Percentiles rank a stretch among this genome's conserved stretches.
Evolutionary conservation across 768 basidiomycete genomes (phyloP).

Genomic region (Pholiota molesta): DNA sequence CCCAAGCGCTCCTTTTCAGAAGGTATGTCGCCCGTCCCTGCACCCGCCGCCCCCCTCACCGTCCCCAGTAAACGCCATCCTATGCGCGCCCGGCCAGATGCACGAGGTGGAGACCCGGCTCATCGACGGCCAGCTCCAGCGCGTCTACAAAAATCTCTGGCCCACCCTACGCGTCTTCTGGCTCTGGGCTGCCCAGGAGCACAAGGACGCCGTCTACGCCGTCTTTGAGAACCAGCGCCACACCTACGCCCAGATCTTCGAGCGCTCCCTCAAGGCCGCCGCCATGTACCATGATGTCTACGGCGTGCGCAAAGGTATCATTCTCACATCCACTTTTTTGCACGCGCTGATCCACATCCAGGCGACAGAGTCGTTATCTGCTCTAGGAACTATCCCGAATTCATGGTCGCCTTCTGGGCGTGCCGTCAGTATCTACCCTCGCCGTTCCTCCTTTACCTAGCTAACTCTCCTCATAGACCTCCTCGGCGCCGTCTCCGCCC

Average conservation of each 20-base stretch:
- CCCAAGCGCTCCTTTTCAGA: constrained; percentile 34
- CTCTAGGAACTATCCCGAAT: constrained; percentile 66
- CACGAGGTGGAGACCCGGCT: constrained; percentile 51
- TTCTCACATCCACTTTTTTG: not conserved
- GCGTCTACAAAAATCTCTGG: constrained; percentile 62
- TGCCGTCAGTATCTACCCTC: constrained; percentile 39
- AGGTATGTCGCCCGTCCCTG: constrained; percentile 20
- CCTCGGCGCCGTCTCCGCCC: constrained; percentile 63
- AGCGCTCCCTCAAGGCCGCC: constrained; percentile 46
- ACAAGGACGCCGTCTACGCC: constrained; percentile 49
- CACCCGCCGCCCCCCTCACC: constrained; percentile 6
- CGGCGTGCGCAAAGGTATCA: constrained; percentile 51
- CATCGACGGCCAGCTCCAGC: constrained; percentile 50
- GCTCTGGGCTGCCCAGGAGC: constrained; percentile 44
- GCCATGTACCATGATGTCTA: constrained; percentile 46
- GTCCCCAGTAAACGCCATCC: constrained; percentile 24
- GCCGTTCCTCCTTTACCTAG: constrained; percentile 3
- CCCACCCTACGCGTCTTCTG: constrained; percentile 57
- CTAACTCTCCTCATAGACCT: constrained; percentile 39
- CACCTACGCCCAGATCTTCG: constrained; percentile 49
- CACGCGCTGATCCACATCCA: constrained; percentile 19
- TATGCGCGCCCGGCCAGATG: constrained; percentile 46
- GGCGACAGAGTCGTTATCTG: constrained; percentile 65
- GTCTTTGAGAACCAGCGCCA: constrained; percentile 54
- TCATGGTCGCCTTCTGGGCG: constrained; percentile 63